Base-by-base conservation (phyloP, 108 stramenopile species). In the Ochromonas danica region DNA sequence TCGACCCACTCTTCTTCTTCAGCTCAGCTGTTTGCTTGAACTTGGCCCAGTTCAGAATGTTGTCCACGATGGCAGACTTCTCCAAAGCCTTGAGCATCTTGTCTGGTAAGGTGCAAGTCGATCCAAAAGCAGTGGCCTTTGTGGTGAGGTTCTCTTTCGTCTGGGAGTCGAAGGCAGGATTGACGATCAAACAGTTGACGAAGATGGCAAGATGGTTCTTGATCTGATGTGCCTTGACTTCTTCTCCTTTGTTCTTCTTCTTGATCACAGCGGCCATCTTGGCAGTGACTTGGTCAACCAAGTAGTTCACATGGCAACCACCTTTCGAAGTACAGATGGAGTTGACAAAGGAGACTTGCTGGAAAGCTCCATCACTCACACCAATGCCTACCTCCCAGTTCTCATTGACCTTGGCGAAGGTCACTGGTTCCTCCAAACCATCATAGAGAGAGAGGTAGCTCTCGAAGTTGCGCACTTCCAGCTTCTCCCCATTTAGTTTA, bases 291-390 rank as follows among this genome's bases (percentile, higher is more conserved):
- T 95, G 90, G 79, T 98, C 93, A 0, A 93, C 91, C 30, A 99
- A 89, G 84, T 87, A 91, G 42, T 89, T 85, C 1, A 97, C 96
- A 83, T 99, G 98, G 1, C 83, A 84, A 2, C 98, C 98, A 38
- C 98, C 98, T 82, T 97, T 97, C 61, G 88, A 86, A n/a, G 97
- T 97, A 71, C 88, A 87, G 78, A 99, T 99, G 33, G 93, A 89
- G 84, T 99, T 99, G 28, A 97, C 97, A 80, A 97, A 99, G 17
- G 94, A 95, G 51, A 99, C 90, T 77, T 97, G 96, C 81, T 95
- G 86, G 65, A 95, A 89, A 41, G 87, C 87, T 3, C 94, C 94
- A 71, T 96, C 95, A 1, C 92, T 91, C 10, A 85, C 60, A n/a
- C 86, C 90, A n/a, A 97, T 92, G 36, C 94, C 92, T 25, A 99